Evolutionary conservation across 768 basidiomycete genomes (phyloP), one percentile per base, ranked within the genome.

Genomic region (Boletus edulis): DNA sequence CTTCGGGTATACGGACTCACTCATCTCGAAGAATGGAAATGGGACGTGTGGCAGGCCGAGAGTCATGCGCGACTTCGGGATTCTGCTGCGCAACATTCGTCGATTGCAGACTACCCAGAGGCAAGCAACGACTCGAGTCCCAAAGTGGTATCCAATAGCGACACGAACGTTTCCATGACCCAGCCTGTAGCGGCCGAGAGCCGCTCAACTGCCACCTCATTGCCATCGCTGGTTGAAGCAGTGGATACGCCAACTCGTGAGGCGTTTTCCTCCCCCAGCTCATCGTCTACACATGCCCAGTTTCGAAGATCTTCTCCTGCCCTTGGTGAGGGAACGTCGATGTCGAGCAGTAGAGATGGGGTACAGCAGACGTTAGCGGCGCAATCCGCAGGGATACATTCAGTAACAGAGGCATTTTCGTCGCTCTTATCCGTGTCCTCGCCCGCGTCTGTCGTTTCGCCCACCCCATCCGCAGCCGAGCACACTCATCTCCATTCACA

Each of bases 1-100:
- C 79, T 98, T 17, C 86, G 94, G 29, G 94, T 97, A 1, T 98
- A 94, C 58, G 97, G 97, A 6, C 84, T 96, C 51, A 98, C 94
- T 2, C 94, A 98, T 73, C 85, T 98, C 59, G 95, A 98, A 58
- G 84, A 94, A 63, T 98, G 91, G 84, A 95, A 96, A 62, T 90
- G 92, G 88, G 91, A 92, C 46, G 76, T 77, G 7, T 93, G 90
- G 89, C 83, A 89, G 61, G 80, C 76, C 4, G 87, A 89, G 66
- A 87, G 87, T 59, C 76, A 70, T 38, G 76, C 76, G 1, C 79
- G 80, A 51, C 66, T 69, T 34, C 76, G 73, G 18, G 75, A 75
- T n/a, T 39, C 48, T 15, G 39, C 60, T 3, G 32, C 24, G n/a
- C 67, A 48, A 32, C 52, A 38, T 22, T 46, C 56, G 0, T 51